These are phyloP conservation scores for Macrophomina phaseolina DNA, from an alignment of 2,329 filamentous ascomycete genomes.

Conservation along the genomic window DNA sequence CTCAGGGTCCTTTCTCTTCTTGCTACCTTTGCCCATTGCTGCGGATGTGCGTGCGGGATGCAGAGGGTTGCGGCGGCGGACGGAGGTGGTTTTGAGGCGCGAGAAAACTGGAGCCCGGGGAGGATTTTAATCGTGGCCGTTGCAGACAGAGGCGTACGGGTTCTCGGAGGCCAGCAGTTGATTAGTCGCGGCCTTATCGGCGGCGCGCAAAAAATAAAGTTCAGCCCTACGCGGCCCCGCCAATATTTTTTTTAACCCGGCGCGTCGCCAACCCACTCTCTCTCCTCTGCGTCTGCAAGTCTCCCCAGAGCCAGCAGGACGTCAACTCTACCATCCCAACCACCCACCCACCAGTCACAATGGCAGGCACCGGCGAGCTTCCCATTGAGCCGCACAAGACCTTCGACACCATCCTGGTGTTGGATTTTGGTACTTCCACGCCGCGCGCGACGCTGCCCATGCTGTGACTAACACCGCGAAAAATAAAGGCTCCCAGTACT, in stretches of 20 bases:
- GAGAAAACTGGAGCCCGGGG: conserved; percentile 12
- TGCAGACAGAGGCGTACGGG: too few relatives aligned
- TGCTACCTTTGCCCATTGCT: conserved; percentile 44
- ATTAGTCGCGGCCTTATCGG: neutral
- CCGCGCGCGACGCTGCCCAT: neutral
- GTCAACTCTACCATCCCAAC: conserved; percentile 4
- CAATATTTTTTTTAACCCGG: conserved; percentile 19
- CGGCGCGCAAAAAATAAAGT: conserved; percentile 2
- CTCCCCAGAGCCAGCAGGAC: conserved; percentile 26
- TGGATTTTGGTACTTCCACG: conserved; percentile 63
- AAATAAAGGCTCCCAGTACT: conserved; percentile 64
- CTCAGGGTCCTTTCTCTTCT: conserved; percentile 39
- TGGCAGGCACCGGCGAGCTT: conserved; percentile 47
- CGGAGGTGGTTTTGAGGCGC: conserved; percentile 11
- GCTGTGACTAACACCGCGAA: conserved; percentile 23
- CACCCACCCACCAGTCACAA: conserved; percentile 30
- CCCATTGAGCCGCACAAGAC: conserved; percentile 55
- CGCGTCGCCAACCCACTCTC: conserved; percentile 14
- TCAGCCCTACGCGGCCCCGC: conserved; percentile 21
- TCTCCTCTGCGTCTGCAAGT: conserved; percentile 28
- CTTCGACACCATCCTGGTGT: conserved; percentile 72
- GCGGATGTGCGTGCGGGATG: conserved; percentile 19
- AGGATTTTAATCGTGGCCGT: conserved; percentile 4
- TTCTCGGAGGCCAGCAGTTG: neutral
- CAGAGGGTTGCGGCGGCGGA: neutral